A percentile compares a stretch with the other conserved stretches of the same genome.
Evolutionary conservation across 1,139 yeast species (phyloP).

Genomic region (Tardiomyces digboiensis): DNA sequence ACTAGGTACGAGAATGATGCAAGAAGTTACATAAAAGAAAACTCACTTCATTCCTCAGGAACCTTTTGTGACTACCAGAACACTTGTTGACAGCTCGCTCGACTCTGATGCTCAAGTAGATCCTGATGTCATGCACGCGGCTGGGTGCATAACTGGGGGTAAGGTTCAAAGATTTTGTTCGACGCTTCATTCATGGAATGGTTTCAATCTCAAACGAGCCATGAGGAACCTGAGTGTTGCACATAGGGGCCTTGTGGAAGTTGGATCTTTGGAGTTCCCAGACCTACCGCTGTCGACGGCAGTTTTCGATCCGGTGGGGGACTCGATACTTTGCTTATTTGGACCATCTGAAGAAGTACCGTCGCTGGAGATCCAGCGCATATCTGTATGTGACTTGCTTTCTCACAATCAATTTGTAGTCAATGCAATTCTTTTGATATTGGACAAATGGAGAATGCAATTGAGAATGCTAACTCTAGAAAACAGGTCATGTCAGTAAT

Average conservation of each 20-base stretch:
- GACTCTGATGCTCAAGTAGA: no score
- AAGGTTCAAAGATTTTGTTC: background rate
- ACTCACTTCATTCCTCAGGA: no score
- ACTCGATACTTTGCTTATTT: conserved; percentile 59
- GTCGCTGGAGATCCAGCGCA: conserved; percentile 46
- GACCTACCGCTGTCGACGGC: conserved; percentile 51
- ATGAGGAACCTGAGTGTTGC: conserved; percentile 24
- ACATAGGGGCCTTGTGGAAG: conserved; percentile 18
- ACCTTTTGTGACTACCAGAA: no score
- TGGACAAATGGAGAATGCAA: no score
- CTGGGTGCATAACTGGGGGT: no score
- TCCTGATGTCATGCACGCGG: no score
- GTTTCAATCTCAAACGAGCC: no score
- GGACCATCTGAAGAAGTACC: conserved; percentile 48
- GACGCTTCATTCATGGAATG: background rate
- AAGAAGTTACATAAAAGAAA: no score
- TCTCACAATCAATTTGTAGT: background rate
- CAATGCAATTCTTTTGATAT: no score
- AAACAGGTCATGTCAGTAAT: background rate
- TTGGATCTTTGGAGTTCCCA: conserved; percentile 32
- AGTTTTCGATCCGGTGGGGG: conserved; percentile 67
- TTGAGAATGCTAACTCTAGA: background rate
- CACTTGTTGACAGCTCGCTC: no score
- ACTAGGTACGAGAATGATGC: no score
- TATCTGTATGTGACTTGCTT: conserved; percentile 7